Evolutionary conservation across 2,329 filamentous ascomycete species (phyloP), one percentile per base, ranked within the genome.

Genomic region (Alternaria metachromatica): DNA sequence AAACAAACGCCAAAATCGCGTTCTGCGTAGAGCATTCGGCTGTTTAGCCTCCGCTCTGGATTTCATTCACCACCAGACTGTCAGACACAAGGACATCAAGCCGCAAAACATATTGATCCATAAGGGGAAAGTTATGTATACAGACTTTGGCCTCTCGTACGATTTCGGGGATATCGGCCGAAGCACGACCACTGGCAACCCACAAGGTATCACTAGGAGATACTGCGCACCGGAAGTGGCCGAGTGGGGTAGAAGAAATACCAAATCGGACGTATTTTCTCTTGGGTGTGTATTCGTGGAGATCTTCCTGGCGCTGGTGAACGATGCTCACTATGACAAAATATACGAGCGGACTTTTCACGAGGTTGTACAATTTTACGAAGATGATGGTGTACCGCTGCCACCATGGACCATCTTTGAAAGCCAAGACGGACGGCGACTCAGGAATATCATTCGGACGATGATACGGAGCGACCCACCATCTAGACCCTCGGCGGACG

Each of bases 51-150:
- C 41, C 13, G 67, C 63, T 0, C 30, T 72, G 11, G 46, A 54
- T 2, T 71, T 62, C 43, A 63, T 72, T 18, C 68, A 72, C 20
- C 6, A n/a, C 0, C 54, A 64, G 7, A 58, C 43, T 0, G 64
- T 72, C 18, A 25, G 68, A 12, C 67, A 72, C 51, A 65, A 67
- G 33, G 70, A 72, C 23, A 67, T 72, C 30, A 74, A 74, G 21
- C 67, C 71, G 2, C 57, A 55, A 6, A 73, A 72, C 30, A 71
- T 72, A 26, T 60, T 72, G 7, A 33, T 73, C 5, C 60, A 72
- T 13, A 21, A 44, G 2, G 48, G 55, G 0, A 64, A 50, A 2
- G 37, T 70, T 12, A 25, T 74, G 15, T 69, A 66, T n/a, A 69
- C 71, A 2, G 71, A 74, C 43, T 74, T 74, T 20, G 68, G 70